Evolutionary conservation across 1,139 yeast genomes (phyloP).

Genomic region (Sugiyamaella paludigena): DNA sequence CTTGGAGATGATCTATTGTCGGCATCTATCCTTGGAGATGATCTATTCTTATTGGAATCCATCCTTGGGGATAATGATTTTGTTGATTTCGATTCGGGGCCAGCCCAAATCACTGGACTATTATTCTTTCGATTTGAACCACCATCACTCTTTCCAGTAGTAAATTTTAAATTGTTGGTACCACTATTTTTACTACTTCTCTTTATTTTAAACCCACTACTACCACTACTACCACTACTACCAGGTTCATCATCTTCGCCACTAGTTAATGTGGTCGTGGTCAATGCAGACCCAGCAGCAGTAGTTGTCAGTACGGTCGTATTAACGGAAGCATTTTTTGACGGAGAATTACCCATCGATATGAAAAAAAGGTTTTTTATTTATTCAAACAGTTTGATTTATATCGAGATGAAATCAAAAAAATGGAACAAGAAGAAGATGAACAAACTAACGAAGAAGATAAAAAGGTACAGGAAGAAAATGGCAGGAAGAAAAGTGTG

Average conservation of each 20-base stretch:
- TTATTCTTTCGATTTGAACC: too few species aligned
- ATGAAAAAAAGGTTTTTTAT: too few species aligned
- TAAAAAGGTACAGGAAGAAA: too few species aligned
- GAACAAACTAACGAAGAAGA: too few species aligned
- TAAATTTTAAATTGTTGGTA: neutral
- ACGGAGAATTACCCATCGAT: constrained; percentile 37
- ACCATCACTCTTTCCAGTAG: too few species aligned
- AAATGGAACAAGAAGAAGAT: too few species aligned
- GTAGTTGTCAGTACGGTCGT: constrained; percentile 26
- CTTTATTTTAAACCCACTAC: too few species aligned
- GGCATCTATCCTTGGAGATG: neutral
- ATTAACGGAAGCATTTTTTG: constrained; percentile 32
- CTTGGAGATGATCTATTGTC: neutral
- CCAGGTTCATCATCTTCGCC: constrained; percentile 31
- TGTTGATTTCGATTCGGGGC: neutral
- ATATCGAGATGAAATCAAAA: too few species aligned
- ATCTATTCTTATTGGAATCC: neutral
- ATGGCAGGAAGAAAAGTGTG: too few species aligned
- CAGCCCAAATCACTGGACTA: too few species aligned
- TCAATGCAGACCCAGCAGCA: constrained; percentile 21
- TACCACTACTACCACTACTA: constrained; percentile 31
- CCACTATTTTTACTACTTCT: constrained; percentile 4
- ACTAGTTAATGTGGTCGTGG: constrained; percentile 15
- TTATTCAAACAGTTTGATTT: too few species aligned
- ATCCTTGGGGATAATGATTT: neutral